phyloP scores from a whole-genome alignment of 192 early-diverging fungal genomes.

The Podila minutissima region DNA sequence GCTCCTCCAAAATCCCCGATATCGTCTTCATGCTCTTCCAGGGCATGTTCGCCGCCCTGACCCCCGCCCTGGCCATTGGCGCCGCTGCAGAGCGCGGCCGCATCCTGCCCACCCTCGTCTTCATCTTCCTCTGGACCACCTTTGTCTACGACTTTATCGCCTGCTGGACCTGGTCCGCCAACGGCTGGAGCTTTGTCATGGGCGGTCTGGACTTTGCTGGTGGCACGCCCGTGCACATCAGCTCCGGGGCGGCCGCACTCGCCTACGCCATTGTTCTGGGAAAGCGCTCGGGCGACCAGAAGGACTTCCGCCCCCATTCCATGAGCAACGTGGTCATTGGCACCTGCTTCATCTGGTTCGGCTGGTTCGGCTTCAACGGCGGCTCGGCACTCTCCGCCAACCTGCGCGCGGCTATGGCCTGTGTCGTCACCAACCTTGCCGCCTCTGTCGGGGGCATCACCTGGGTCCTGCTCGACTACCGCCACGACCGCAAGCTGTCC shows the following conservation, averaged over 20 bases:
- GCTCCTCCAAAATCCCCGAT: constrained; percentile 75
- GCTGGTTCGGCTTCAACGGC: constrained; percentile 98
- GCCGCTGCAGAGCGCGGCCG: constrained; percentile 91
- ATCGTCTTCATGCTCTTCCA: constrained; percentile 86
- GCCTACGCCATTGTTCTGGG: constrained; percentile 90
- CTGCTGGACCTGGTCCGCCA: constrained; percentile 93
- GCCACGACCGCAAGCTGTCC: constrained; percentile 83
- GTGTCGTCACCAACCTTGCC: constrained; percentile 86
- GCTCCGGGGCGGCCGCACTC: constrained; percentile 90
- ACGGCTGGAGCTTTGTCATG: constrained; percentile 87
- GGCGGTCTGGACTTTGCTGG: constrained; percentile 95
- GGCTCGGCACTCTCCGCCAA: constrained; percentile 85
- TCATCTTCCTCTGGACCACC: constrained; percentile 94
- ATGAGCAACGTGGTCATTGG: constrained; percentile 94
- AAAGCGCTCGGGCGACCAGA: constrained; percentile 78
- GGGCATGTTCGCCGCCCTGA: constrained; percentile 93
- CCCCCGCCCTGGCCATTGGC: constrained; percentile 91
- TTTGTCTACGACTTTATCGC: constrained; percentile 94
- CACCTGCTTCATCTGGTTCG: constrained; percentile 91
- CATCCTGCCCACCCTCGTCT: constrained; percentile 86
- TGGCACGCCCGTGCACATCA: constrained; percentile 95
- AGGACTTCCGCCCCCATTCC: constrained; percentile 86
- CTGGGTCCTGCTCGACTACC: constrained; percentile 87
- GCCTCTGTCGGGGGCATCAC: constrained; percentile 83
- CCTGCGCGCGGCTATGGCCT: constrained; percentile 88